Conservation (phyloP, 768 basidiomycete genomes). For the Chalciporus chontae region DNA sequence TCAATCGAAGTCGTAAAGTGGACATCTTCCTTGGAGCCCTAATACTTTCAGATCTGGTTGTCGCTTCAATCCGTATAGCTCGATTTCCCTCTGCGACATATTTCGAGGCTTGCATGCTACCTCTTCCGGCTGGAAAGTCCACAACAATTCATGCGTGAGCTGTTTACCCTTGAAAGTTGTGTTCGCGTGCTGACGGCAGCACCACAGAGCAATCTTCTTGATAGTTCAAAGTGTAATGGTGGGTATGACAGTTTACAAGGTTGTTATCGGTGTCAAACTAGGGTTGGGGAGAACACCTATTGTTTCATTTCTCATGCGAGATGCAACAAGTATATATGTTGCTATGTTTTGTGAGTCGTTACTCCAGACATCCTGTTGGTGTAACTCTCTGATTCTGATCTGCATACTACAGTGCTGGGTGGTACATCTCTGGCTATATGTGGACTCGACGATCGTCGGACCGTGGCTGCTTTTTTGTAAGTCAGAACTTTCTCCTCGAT, state of each 20-base stretch:
- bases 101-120: conserved; percentile 25
- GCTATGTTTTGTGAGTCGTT: conserved; percentile 36
- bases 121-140: background rate
- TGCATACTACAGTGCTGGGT: conserved; percentile 1
- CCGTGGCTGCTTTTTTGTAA: conserved; percentile 3
- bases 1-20: conserved; percentile 33
- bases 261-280: conserved; percentile 29
- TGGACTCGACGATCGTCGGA: conserved; percentile 1
- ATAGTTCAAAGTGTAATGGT: conserved; percentile 39
- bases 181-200: background rate
- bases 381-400: background rate
- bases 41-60: conserved; percentile 19
- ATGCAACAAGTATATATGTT: conserved; percentile 43
- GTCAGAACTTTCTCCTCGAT: background rate
- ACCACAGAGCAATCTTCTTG: conserved; percentile 14
- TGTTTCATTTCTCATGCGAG: conserved; percentile 39
- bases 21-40: conserved; percentile 13
- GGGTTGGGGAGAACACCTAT: conserved; percentile 43
- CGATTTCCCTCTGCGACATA: background rate
- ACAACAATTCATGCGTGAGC: conserved; percentile 15
- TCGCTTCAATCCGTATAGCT: conserved; percentile 18
- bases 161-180: background rate
- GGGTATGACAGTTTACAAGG: conserved; percentile 36
- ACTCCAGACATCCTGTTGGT: background rate
- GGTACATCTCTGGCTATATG: background rate